Evolutionary conservation across 306 rosid species (phyloP).

Genomic region (Abrus pulchellus): DNA sequence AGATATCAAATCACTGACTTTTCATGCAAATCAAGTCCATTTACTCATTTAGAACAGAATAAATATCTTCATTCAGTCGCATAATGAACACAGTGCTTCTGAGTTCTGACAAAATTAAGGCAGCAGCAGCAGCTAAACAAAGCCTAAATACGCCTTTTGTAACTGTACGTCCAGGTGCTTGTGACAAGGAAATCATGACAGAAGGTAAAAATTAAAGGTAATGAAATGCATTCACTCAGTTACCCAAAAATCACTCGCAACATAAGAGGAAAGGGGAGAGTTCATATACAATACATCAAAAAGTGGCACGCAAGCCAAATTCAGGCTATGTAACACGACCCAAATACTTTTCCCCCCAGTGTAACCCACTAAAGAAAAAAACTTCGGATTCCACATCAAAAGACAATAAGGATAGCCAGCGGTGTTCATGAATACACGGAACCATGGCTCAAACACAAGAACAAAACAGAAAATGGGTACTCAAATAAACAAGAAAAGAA

Average conservation of each 20-base stretch:
- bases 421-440: background rate
- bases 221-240: background rate
- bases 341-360: background rate
- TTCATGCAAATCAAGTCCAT: background rate
- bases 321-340: constrained; percentile 20
- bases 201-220: background rate
- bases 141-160: background rate
- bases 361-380: constrained; percentile 7
- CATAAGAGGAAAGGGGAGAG: background rate
- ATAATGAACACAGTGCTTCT: constrained; percentile 10
- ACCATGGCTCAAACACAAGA: constrained; percentile 18
- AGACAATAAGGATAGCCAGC: background rate
- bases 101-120: background rate
- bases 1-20: background rate
- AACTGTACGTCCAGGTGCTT: background rate
- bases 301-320: constrained; percentile 27
- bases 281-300: constrained; percentile 13
- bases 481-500: background rate
- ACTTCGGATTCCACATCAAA: constrained; percentile 7
- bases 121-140: constrained; percentile 21
- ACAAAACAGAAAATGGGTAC: background rate
- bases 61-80: background rate
- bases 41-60: background rate
- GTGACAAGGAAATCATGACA: background rate
- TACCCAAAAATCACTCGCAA: background rate